Percentiles rank a stretch among this genome's conserved stretches.
Conservation (phyloP, 1,284 basidiomycete species). For the Crucibulum parvulum region DNA sequence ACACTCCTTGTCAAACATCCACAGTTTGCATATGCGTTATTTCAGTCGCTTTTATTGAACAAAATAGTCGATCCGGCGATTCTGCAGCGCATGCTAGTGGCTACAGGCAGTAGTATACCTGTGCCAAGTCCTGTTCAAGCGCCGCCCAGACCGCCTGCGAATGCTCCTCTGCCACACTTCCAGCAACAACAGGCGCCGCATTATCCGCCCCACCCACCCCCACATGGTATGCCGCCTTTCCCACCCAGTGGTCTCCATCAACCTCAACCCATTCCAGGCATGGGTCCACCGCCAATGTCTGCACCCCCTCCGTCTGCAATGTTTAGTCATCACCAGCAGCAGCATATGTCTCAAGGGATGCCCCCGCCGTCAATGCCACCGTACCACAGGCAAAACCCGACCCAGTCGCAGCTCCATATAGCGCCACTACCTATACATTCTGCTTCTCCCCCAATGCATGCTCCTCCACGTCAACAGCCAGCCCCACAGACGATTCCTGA, state of each 20-base stretch:
- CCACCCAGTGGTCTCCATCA: conserved; percentile 34
- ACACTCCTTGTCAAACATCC: conserved; percentile 85
- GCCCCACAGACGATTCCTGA: conserved; percentile 30
- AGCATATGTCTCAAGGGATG: conserved; percentile 45
- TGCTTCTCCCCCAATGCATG: conserved; percentile 11
- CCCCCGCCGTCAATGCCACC: conserved; percentile 39
- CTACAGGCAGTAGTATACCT: conserved; percentile 39
- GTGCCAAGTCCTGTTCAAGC: conserved; percentile 30
- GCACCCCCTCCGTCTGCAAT: conserved; percentile 37
- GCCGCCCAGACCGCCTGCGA: conserved; percentile 32
- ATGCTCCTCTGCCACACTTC: conserved; percentile 29
- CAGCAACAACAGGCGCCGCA: conserved; percentile 36
- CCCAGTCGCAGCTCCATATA: conserved; percentile 8
- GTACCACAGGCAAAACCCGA: conserved; percentile 51
- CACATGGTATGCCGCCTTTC: conserved; percentile 33
- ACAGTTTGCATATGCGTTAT: conserved; percentile 95
- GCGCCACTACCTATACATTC: no score
- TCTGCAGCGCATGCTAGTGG: conserved; percentile 73
- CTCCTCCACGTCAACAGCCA: conserved; percentile 20
- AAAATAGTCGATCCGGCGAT: conserved; percentile 93
- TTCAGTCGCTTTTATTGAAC: conserved; percentile 94
- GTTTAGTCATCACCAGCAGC: conserved; percentile 31
- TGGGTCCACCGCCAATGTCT: conserved; percentile 32
- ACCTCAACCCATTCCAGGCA: conserved; percentile 38
- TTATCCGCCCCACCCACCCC: conserved; percentile 38